Evolutionary conservation across 2,329 filamentous ascomycete genomes (phyloP).

Genomic region (Fusarium proliferatum): DNA sequence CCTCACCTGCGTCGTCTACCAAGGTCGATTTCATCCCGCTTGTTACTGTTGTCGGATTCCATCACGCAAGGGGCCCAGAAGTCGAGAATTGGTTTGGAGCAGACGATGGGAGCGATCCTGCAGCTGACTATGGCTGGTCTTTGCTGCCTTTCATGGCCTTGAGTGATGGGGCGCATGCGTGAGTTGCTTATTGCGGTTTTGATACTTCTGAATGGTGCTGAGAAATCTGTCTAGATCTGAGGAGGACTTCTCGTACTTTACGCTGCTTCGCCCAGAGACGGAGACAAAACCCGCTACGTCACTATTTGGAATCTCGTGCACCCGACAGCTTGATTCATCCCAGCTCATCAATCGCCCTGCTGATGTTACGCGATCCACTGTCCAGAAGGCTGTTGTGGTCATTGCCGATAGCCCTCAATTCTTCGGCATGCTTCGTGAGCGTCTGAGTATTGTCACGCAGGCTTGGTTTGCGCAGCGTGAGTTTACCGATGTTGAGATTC

Average conservation of each 20-base stretch:
- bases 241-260: conserved; percentile 99
- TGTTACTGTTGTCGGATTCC: conserved; percentile 84
- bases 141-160: conserved; percentile 96
- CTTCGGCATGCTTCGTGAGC: conserved; percentile 91
- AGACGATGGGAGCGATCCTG: conserved; percentile 79
- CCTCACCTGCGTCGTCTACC: conserved; percentile 46
- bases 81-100: conserved; percentile 91
- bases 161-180: conserved; percentile 95
- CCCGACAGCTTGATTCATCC: conserved; percentile 86
- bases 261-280: conserved; percentile 75
- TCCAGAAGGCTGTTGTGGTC: conserved; percentile 97
- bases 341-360: conserved; percentile 80
- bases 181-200: conserved; percentile 52
- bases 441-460: conserved; percentile 88
- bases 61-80: conserved; percentile 89
- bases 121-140: conserved; percentile 87
- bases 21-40: conserved; percentile 69
- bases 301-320: conserved; percentile 96
- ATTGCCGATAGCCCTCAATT: conserved; percentile 90
- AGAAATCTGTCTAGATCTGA: conserved; percentile 71
- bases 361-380: conserved; percentile 96
- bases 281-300: conserved; percentile 73
- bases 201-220: conserved; percentile 16
- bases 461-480: conserved; percentile 97
- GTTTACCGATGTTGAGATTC: conserved; percentile 90